Evolutionary conservation across 1,284 basidiomycete genomes (phyloP).

Genomic region (Pascua sp.): DNA sequence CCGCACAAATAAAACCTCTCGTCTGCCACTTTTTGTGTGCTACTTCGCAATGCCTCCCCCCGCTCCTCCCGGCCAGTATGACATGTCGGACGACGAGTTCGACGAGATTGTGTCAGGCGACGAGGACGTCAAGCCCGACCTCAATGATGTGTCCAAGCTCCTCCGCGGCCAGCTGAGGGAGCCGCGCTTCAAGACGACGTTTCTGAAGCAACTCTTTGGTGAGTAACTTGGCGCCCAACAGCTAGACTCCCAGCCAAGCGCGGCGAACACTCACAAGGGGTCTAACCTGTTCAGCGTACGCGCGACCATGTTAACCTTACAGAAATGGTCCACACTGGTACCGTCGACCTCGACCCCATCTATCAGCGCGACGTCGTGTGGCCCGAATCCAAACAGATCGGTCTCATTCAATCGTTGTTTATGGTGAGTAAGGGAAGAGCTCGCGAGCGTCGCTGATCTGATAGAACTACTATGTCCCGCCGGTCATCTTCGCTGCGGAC

Average conservation of each 20-base stretch:
- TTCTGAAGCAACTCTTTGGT: conserved; percentile 30
- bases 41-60: too few species aligned
- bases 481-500: conserved; percentile 40
- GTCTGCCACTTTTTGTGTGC: not conserved
- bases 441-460: not conserved
- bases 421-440: conserved; percentile 21
- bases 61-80: not conserved
- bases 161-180: conserved; percentile 24
- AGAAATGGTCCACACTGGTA: conserved; percentile 37
- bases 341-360: conserved; percentile 34
- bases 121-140: conserved; percentile 21
- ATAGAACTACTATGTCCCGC: conserved; percentile 46
- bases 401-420: conserved; percentile 36
- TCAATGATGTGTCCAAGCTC: not conserved
- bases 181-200: conserved; percentile 27
- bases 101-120: conserved; percentile 29
- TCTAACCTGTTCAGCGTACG: too few species aligned
- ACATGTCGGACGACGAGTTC: conserved; percentile 26
- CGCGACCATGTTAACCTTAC: not conserved
- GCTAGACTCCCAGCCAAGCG: not conserved
- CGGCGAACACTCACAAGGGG: not conserved
- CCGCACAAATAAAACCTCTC: not conserved
- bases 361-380: conserved; percentile 49
- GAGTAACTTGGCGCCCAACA: conserved; percentile 4
- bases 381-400: conserved; percentile 29